Conservation (phyloP, 2,329 filamentous ascomycete genomes). For the Hymenoscyphus fructigenus region DNA sequence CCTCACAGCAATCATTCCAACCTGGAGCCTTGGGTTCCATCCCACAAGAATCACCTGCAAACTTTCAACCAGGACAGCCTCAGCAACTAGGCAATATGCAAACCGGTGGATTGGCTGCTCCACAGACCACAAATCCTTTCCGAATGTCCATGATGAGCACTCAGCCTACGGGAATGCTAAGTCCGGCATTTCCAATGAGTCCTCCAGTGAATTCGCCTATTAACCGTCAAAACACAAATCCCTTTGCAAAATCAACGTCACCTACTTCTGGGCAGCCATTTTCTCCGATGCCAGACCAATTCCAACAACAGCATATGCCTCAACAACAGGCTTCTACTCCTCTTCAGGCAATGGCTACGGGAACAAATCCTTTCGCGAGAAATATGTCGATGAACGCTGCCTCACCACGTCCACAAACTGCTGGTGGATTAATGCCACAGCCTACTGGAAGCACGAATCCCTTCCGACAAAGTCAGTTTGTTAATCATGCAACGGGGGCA, state of each 20-base stretch:
- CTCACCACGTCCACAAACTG: slow-evolving; percentile 32
- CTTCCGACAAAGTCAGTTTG: slow-evolving; percentile 86
- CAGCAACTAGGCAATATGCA: slow-evolving; percentile 43
- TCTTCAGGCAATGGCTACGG: slow-evolving; percentile 59
- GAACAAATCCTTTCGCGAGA: slow-evolving; percentile 71
- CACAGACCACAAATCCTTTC: slow-evolving; percentile 85
- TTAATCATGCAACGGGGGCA: slow-evolving; percentile 83
- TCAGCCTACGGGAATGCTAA: slow-evolving; percentile 47
- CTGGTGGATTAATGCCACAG: slow-evolving; percentile 62
- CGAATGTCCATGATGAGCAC: slow-evolving; percentile 81
- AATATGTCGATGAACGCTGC: slow-evolving; percentile 36
- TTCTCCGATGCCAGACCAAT: slow-evolving; percentile 38
- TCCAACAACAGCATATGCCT: slow-evolving; percentile 35
- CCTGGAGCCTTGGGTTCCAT: slow-evolving; percentile 54
- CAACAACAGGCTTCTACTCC: slow-evolving; percentile 44
- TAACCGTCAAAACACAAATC: slow-evolving; percentile 74
- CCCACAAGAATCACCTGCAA: slow-evolving; percentile 55
- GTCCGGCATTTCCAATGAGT: slow-evolving; percentile 43
- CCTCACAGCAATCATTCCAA: slow-evolving; percentile 62
- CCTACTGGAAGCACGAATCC: slow-evolving; percentile 90
- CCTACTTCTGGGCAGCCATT: slow-evolving; percentile 38
- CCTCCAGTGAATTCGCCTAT: slow-evolving; percentile 44
- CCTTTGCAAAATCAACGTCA: slow-evolving; percentile 68
- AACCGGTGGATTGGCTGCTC: slow-evolving; percentile 45
- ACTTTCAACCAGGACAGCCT: slow-evolving; percentile 44